These are phyloP conservation scores for Monosporascus cannonballus DNA, from an alignment of 2,329 filamentous ascomycete genomes.

Conservation along the genomic window DNA sequence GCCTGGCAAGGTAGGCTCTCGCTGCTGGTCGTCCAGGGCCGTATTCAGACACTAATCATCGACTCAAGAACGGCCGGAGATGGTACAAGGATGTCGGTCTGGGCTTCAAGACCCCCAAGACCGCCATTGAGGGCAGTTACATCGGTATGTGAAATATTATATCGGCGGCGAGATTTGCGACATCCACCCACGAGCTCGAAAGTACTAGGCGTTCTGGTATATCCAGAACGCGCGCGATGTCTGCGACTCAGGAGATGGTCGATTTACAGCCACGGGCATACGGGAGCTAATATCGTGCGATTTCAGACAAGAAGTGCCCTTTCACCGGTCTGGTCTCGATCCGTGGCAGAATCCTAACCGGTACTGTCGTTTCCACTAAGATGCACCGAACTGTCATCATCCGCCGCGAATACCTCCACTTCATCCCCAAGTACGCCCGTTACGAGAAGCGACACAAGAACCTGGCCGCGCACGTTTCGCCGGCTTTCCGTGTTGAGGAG, in stretches of 20 bases:
- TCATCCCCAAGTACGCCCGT: slow-evolving; percentile 98
- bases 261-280: background rate
- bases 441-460: slow-evolving; percentile 99
- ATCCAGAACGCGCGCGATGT: background rate
- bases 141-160: slow-evolving; percentile 70
- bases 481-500: slow-evolving; percentile 99
- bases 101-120: slow-evolving; percentile 98
- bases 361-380: slow-evolving; percentile 99
- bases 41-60: slow-evolving; percentile 1
- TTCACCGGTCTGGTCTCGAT: slow-evolving; percentile 99
- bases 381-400: slow-evolving; percentile 99
- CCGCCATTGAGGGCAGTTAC: slow-evolving; percentile 96
- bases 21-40: background rate
- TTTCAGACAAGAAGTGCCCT: slow-evolving; percentile 98
- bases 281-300: slow-evolving; percentile 8
- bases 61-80: slow-evolving; percentile 22
- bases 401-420: slow-evolving; percentile 99
- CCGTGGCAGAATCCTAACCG: slow-evolving; percentile 99
- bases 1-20: slow-evolving; percentile 74
- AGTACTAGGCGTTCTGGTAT: too few species aligned
- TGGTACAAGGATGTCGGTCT: slow-evolving; percentile 99
- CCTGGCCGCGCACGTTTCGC: slow-evolving; percentile 96
- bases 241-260: background rate
- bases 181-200: background rate
- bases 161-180: background rate